Evolutionary conservation across 345 rosid species (phyloP).

Genomic region (Gossypium ekmanianum): DNA sequence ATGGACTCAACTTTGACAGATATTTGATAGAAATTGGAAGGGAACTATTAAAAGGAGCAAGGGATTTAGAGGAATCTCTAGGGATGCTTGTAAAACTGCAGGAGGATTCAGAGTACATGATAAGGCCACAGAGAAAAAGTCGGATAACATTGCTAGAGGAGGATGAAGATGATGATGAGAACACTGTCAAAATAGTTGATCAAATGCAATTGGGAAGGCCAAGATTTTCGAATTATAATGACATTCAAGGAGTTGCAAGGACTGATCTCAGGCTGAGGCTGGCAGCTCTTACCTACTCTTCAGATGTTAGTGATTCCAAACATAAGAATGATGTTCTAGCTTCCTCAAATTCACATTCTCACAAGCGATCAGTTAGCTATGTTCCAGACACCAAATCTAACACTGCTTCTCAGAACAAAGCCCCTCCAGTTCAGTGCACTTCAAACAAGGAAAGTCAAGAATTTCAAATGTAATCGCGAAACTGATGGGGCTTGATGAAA

Average conservation of each 20-base stretch:
- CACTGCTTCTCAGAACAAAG: conserved; percentile 31
- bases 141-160: conserved; percentile 68
- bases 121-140: conserved; percentile 41
- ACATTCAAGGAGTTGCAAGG: conserved; percentile 39
- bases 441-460: conserved; percentile 56
- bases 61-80: conserved; percentile 75
- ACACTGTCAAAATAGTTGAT: conserved; percentile 15
- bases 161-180: conserved; percentile 45
- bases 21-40: conserved; percentile 74
- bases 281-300: conserved; percentile 40
- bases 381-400: conserved; percentile 20
- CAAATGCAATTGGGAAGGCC: conserved; percentile 46
- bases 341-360: conserved; percentile 35
- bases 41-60: conserved; percentile 70
- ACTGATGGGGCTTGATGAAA: conserved; percentile 79
- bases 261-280: conserved; percentile 46
- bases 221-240: conserved; percentile 39
- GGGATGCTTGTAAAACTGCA: conserved; percentile 76
- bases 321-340: conserved; percentile 21
- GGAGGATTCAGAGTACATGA: conserved; percentile 58
- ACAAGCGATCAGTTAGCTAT: conserved; percentile 34
- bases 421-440: conserved; percentile 27
- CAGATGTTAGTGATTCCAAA: conserved; percentile 27
- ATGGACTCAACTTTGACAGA: conserved; percentile 52
- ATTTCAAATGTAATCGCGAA: conserved; percentile 82